Conservation (phyloP, 2,329 filamentous ascomycete species). For the Neospermospora avenae region DNA sequence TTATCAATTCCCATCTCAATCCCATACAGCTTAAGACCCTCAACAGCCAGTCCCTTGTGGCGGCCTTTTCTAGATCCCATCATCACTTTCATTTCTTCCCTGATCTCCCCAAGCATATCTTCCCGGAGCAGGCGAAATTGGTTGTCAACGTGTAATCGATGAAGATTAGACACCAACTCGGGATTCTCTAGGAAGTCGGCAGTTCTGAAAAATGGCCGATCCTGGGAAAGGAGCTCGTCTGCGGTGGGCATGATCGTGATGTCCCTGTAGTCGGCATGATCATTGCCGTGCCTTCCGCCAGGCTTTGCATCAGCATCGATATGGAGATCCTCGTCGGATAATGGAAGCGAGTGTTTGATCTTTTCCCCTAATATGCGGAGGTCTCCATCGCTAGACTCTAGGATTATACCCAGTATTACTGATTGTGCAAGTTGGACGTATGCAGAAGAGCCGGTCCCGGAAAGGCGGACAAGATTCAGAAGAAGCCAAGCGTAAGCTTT, state of each 20-base stretch:
- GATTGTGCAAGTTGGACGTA: slow-evolving; percentile 33
- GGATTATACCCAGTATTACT: slow-evolving; percentile 24
- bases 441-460: slow-evolving; percentile 23
- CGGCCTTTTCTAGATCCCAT: slow-evolving; percentile 47
- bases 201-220: slow-evolving; percentile 52
- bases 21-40: slow-evolving; percentile 38
- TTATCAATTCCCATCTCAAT: slow-evolving; percentile 29
- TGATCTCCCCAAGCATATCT: slow-evolving; percentile 65
- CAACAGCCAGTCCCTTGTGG: slow-evolving; percentile 39
- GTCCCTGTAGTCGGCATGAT: slow-evolving; percentile 56
- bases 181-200: slow-evolving; percentile 46
- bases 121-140: slow-evolving; percentile 70
- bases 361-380: slow-evolving; percentile 40
- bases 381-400: slow-evolving; percentile 22
- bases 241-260: slow-evolving; percentile 64
- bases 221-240: slow-evolving; percentile 57
- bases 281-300: slow-evolving; percentile 73
- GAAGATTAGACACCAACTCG: slow-evolving; percentile 36
- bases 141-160: slow-evolving; percentile 59
- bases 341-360: slow-evolving; percentile 40
- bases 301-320: slow-evolving; percentile 35
- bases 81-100: slow-evolving; percentile 55
- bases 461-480: slow-evolving; percentile 42
- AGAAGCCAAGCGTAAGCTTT: slow-evolving; percentile 42
- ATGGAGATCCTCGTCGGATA: slow-evolving; percentile 12